Conservation (phyloP, 1,139 yeast species). For the Wickerhamiella pararugosa region DNA sequence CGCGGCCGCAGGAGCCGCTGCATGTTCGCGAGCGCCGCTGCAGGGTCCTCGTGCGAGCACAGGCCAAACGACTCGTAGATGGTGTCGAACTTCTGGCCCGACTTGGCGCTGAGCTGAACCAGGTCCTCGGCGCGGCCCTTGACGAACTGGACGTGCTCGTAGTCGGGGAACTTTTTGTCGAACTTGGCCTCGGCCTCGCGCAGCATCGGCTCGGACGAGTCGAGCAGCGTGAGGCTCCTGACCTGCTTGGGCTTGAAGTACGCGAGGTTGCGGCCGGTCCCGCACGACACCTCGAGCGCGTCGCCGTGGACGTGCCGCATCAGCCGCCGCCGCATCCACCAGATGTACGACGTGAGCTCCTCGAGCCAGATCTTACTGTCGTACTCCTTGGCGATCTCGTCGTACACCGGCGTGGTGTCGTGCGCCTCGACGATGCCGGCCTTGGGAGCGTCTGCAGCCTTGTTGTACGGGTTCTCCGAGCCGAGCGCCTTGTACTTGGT, state of each 20-base stretch:
- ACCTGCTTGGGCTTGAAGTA: conserved; percentile 48
- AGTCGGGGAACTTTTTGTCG: conserved; percentile 47
- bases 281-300: conserved; percentile 87
- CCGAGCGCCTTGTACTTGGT: conserved; percentile 26
- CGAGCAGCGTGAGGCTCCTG: conserved; percentile 67
- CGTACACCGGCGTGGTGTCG: conserved; percentile 77
- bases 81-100: conserved; percentile 59
- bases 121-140: conserved; percentile 88
- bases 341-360: conserved; percentile 70
- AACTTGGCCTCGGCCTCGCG: conserved; percentile 68
- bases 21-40: conserved; percentile 63
- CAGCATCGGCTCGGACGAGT: conserved; percentile 75
- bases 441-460: conserved; percentile 5
- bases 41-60: conserved; percentile 93
- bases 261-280: conserved; percentile 85
- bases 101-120: conserved; percentile 35
- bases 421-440: conserved; percentile 14
- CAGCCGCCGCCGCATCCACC: conserved; percentile 68
- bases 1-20: conserved; percentile 61
- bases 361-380: conserved; percentile 78
- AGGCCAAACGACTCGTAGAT: conserved; percentile 87
- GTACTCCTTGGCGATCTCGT: conserved; percentile 61
- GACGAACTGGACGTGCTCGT: conserved; percentile 63
- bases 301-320: conserved; percentile 73
- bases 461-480: conserved; percentile 22